Base-by-base conservation (phyloP, 495 filamentous ascomycete species). In the Letharia columbiana region DNA sequence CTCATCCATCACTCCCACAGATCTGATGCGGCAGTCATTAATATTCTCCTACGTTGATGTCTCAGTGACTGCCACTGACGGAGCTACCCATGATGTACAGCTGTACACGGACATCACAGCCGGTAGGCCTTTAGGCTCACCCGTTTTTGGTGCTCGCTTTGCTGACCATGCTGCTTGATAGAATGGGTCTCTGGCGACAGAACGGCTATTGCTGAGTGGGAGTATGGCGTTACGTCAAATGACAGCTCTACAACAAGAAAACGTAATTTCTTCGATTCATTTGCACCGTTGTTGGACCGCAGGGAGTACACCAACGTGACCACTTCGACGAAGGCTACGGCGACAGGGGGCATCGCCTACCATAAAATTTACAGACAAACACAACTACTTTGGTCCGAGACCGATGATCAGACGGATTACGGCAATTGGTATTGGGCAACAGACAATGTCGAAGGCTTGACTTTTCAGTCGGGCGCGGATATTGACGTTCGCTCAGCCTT, bases 91-190 rank as follows among this genome's bases (percentile, higher is more conserved):
- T 71, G 73, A 84, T 69, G 82, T 87, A 42, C 79, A 86, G 65
- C 62, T 87, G 17, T 87, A 87, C 69, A 73, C 84, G 4, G 84
- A 87, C 69, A 83, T 86, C 63, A 84, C 84, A 49, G 84, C 82
- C 12, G 83, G 84, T 84, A 71, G 68, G 80, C 73, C 12, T 58
- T 39, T 35, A 15, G 7, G 33, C 54, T 61, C 40, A 17, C 6
- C n/a, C 39, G 10, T n/a, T 33, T 28, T 59, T 37, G 47, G n/a
- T 23, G 42, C 39, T 60, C n/a, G 11, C 37, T 23, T 61, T 49
- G 33, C 73, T 72, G 59, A 75, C 60, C 6, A 40, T 62, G 35
- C 64, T 11, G 28, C 35, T 12, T 63, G 33, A 45, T 59, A 86
- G 84, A 87, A 77, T 87, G 83, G 83, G 76, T 78, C 20, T 82